phyloP scores from a whole-genome alignment of 2,329 filamentous ascomycete species.

The Talaromyces amestolkiae region DNA sequence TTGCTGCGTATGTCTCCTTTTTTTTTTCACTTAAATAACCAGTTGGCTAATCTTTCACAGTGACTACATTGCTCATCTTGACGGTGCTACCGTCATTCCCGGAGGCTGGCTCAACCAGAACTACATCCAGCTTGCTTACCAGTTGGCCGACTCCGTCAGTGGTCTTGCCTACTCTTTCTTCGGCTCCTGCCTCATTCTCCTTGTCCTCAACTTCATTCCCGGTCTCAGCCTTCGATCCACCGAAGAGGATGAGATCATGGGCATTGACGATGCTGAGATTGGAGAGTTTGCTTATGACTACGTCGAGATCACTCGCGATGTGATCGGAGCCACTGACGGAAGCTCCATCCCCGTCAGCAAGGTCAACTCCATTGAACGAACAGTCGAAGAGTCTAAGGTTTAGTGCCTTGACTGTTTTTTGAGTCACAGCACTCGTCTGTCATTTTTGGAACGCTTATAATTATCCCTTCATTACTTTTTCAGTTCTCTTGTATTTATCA shows the following conservation, averaged over 20 bases:
- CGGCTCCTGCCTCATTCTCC: constrained; percentile 74
- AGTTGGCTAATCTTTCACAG: constrained; percentile 31
- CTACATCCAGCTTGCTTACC: constrained; percentile 80
- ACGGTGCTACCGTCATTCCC: constrained; percentile 63
- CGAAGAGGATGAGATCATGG: constrained; percentile 76
- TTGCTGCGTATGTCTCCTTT: constrained; percentile 61
- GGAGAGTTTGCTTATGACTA: constrained; percentile 95
- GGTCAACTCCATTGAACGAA: constrained; percentile 15
- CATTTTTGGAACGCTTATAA: not conserved
- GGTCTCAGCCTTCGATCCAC: constrained; percentile 70
- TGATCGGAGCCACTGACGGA: constrained; percentile 48
- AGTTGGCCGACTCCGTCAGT: constrained; percentile 75
- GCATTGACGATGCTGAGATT: constrained; percentile 86
- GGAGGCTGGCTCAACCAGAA: constrained; percentile 82
- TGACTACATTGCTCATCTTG: constrained; percentile 78
- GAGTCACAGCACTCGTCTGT: not conserved
- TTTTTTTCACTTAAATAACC: not conserved
- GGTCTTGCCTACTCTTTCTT: constrained; percentile 76
- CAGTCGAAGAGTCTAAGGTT: constrained; percentile 21
- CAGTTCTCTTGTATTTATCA: constrained; percentile 3
- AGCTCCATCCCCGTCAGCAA: constrained; percentile 19
- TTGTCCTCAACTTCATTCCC: constrained; percentile 75
- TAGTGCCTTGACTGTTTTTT: not conserved
- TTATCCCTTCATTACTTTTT: constrained; percentile 3
- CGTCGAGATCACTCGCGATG: constrained; percentile 75